Percentiles rank a stretch among this genome's conserved stretches.
Conservation (phyloP, 352 stramenopile species). For the Phytophthora cryptogea region DNA sequence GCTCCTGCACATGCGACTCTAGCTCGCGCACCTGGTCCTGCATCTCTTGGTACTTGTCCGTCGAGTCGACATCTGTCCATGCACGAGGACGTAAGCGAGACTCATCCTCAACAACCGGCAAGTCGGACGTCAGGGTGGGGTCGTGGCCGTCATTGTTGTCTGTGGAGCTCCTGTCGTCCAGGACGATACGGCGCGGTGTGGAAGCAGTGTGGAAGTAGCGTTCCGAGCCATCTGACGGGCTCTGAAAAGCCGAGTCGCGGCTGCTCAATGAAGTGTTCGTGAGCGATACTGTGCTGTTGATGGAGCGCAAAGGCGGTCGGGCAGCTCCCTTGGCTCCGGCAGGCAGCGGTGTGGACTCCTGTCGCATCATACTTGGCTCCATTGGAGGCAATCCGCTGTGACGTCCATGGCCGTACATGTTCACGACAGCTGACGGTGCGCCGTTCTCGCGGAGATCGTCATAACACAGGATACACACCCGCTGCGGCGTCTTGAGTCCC, state of each 20-base stretch:
- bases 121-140: slow-evolving; percentile 24
- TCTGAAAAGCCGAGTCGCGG: slow-evolving; percentile 36
- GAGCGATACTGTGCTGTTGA: slow-evolving; percentile 42
- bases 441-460: slow-evolving; percentile 77
- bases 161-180: slow-evolving; percentile 20
- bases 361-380: slow-evolving; percentile 34
- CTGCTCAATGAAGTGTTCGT: slow-evolving; percentile 37
- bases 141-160: slow-evolving; percentile 17
- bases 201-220: slow-evolving; percentile 25
- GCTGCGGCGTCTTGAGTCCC: slow-evolving; percentile 61
- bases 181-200: slow-evolving; percentile 18
- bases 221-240: slow-evolving; percentile 32
- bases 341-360: slow-evolving; percentile 32
- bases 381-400: slow-evolving; percentile 34
- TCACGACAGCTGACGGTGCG: slow-evolving; percentile 77
- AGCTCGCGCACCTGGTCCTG: slow-evolving; percentile 76
- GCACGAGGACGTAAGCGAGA: slow-evolving; percentile 51
- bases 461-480: slow-evolving; percentile 83
- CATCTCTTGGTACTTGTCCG: slow-evolving; percentile 58
- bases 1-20: slow-evolving; percentile 65
- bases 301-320: slow-evolving; percentile 39
- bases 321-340: slow-evolving; percentile 15
- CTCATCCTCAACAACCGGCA: slow-evolving; percentile 44
- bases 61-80: slow-evolving; percentile 65
- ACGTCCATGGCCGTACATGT: slow-evolving; percentile 58